A percentile compares a stretch with the other conserved stretches of the same genome.
These are phyloP conservation scores for Fusarium tupiense DNA, from an alignment of 2,329 filamentous ascomycete genomes.

Conservation along the genomic window DNA sequence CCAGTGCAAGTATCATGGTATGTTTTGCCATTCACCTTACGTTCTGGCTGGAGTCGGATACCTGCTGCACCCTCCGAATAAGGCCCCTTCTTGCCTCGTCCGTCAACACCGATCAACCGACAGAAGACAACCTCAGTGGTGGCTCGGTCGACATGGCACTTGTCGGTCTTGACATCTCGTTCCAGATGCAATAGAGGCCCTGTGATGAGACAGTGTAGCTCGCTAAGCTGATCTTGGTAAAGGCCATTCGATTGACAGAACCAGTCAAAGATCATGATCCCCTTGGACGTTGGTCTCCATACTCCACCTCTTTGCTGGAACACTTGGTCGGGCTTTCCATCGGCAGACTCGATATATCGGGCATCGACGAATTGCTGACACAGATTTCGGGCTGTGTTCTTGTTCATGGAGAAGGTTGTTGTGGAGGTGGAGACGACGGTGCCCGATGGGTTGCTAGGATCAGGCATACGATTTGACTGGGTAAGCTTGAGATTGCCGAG, in stretches of 20 bases:
- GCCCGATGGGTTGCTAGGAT: slow-evolving; percentile 91
- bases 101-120: slow-evolving; percentile 83
- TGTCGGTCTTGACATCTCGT: slow-evolving; percentile 83
- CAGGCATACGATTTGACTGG: slow-evolving; percentile 98
- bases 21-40: slow-evolving; percentile 79
- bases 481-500: slow-evolving; percentile 96
- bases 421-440: slow-evolving; percentile 98
- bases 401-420: slow-evolving; percentile 98
- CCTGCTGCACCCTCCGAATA: slow-evolving; percentile 46
- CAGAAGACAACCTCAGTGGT: slow-evolving; percentile 96
- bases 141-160: slow-evolving; percentile 84
- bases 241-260: slow-evolving; percentile 97
- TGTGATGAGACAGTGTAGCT: slow-evolving; percentile 80
- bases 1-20: slow-evolving; percentile 90
- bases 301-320: slow-evolving; percentile 89
- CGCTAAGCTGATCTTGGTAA: slow-evolving; percentile 88
- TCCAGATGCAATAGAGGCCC: slow-evolving; percentile 91
- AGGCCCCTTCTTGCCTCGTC: slow-evolving; percentile 82
- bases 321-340: slow-evolving; percentile 80
- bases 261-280: slow-evolving; percentile 86
- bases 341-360: slow-evolving; percentile 91
- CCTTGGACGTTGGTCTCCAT: slow-evolving; percentile 97
- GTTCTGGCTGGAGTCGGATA: slow-evolving; percentile 87
- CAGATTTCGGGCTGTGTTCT: slow-evolving; percentile 95
- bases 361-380: slow-evolving; percentile 95